These are phyloP conservation scores for Huntiella abstrusa DNA, from an alignment of 2,329 filamentous ascomycete species.

Conservation along the genomic window DNA sequence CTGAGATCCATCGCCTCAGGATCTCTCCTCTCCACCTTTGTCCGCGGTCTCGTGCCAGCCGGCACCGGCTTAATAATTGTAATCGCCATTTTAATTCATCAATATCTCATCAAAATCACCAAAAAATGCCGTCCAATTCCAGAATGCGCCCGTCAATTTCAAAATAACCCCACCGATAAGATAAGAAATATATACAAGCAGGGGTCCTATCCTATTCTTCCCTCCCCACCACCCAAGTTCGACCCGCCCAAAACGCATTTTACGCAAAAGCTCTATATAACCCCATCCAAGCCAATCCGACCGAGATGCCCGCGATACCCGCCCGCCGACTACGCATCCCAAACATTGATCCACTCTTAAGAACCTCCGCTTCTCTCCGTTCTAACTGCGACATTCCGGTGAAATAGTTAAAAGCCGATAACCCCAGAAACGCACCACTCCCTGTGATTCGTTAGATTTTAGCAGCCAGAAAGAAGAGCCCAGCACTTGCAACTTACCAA, in stretches of 20 bases:
- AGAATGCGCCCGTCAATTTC: too few species aligned
- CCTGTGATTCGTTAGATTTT: conserved; percentile 27
- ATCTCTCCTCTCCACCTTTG: conserved; percentile 12
- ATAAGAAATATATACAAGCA: too few species aligned
- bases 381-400: conserved; percentile 56
- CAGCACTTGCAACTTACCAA: conserved; percentile 34
- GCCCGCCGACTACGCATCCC: conserved; percentile 51
- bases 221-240: neutral
- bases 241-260: neutral
- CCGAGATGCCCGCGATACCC: conserved; percentile 49
- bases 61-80: conserved; percentile 27
- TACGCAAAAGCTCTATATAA: conserved; percentile 32
- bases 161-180: too few species aligned
- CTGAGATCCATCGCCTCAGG: conserved; percentile 21
- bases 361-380: conserved; percentile 43
- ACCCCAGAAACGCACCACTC: conserved; percentile 53
- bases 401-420: conserved; percentile 60
- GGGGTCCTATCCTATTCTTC: too few species aligned
- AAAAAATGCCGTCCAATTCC: too few species aligned
- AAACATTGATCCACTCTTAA: conserved; percentile 50
- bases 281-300: conserved; percentile 49
- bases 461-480: neutral
- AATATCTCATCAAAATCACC: neutral
- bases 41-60: conserved; percentile 11
- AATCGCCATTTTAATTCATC: conserved; percentile 23